Conservation (phyloP, 495 filamentous ascomycete species). For the Lineolata rhizophorae region DNA sequence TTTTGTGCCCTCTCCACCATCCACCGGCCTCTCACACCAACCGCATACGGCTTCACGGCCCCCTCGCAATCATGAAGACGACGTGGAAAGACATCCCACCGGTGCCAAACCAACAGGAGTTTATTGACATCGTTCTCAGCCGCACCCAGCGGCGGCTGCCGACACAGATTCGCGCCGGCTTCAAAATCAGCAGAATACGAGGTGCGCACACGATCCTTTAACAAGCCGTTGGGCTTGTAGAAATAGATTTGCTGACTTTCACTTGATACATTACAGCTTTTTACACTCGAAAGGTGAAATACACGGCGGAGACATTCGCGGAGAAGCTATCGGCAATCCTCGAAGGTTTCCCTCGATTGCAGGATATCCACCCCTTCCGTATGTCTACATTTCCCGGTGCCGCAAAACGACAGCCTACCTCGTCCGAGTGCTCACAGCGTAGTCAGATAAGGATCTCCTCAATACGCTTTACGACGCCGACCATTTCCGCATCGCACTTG, state of each 20-base stretch:
- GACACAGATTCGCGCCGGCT: conserved; percentile 87
- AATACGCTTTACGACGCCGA: conserved; percentile 89
- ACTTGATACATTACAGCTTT: conserved; percentile 32
- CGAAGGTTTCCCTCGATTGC: conserved; percentile 78
- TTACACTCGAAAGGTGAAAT: conserved; percentile 97
- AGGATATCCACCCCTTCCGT: conserved; percentile 95
- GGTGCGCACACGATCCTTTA: conserved; percentile 24
- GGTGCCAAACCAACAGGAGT: conserved; percentile 85
- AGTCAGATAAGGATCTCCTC: conserved; percentile 52
- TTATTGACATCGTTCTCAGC: conserved; percentile 88
- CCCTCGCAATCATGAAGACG: conserved; percentile 34
- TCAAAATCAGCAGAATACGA: conserved; percentile 90
- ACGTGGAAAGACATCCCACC: conserved; percentile 67
- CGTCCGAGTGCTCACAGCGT: conserved; percentile 8
- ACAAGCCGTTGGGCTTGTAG: no score
- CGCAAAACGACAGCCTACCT: conserved; percentile 1
- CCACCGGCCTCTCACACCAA: no score
- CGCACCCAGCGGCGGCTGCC: conserved; percentile 85
- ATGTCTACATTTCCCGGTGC: conserved; percentile 28
- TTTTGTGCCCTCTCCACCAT: no score
- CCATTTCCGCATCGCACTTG: conserved; percentile 91
- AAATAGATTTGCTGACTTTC: conserved; percentile 3
- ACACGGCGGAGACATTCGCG: conserved; percentile 88
- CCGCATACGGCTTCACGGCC: no score
- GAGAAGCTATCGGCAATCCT: conserved; percentile 82